Base-by-base conservation (phyloP, 2,329 filamentous ascomycete species). In the Hypoxylon sp. region DNA sequence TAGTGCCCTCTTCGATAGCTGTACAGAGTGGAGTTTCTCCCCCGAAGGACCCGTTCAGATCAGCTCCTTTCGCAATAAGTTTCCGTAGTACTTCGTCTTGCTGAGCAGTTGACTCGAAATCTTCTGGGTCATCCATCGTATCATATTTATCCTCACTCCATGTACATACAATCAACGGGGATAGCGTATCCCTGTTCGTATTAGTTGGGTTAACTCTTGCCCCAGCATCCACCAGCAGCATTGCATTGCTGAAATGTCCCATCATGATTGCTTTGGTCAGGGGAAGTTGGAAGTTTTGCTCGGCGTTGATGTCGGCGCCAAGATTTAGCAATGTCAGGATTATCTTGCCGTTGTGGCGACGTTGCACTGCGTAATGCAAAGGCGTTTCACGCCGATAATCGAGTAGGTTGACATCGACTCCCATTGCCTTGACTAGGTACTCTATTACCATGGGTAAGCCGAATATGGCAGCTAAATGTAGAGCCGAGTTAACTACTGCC, bases 301-400 rank as follows among this genome's bases (percentile, higher is more conserved):
- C 62, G 11, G 46, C 23, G 19, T 65, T 45, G 21, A 50, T 52
- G 21, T 59, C 53, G n/a, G 66, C 66, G 25, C 66, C 66, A 23
- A 65, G 62, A 17, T 52, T 21, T 11, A 65, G 17, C 14, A 68
- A 14, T 19, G 11, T 38, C 13, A 50, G 19, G 43, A 65, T 62
- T 11, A 25, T 51, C 32, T 25, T 3, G 13, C 5, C 13, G 30
- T 63, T 62, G 23, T 57, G 1, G 7, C 5, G 5, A 1, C 17
- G 7, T 11, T 9, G 13, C 2, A 52, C 28, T 13, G 62, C 66
- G 11, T 48, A 25, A 32, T 63, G 19, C 23, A 68, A 32, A 41
- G 66, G 66, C 14, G 53, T 60, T 5, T 17, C 5, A 10, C 1
- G 6, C 2, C 9, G 0, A 3, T 17, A 6, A n/a, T 63, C 49